Evolutionary conservation across 2,329 filamentous ascomycete genomes (phyloP), one percentile per base, ranked within the genome.

Genomic region (Stagonosporopsis tanaceti): DNA sequence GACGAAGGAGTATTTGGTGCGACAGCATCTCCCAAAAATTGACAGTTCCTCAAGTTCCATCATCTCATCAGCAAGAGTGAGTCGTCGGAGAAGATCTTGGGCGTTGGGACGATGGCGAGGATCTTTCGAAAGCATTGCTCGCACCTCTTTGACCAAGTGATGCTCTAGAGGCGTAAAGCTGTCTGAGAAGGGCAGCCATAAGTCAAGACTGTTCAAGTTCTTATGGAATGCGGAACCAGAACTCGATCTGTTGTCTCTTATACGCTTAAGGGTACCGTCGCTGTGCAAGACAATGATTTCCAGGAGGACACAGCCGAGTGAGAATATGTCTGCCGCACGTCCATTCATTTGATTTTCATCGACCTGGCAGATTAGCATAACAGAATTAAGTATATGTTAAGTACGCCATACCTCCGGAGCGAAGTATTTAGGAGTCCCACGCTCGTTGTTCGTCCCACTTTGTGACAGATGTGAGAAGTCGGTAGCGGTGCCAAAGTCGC

Each of bases 221-320:
- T 15, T 25, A 7, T 47, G 41, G 12, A 46, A 53, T 2, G 34
- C 40, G 1, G 34, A 1, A 5, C 25, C 14, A 2, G 17, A n/a
- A 7, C 1, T 27, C 1, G 34, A 20, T 4, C 14, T 14, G 6
- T 25, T 25, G 24, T 83, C 82, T 2, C 84, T 81, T 51, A 87
- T 84, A 59, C 87, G 85, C 69, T 90, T 89, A 57, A 91, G 76
- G 38, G 89, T 78, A 67, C 55, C 51, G n/a, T 45, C 44, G 8
- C 34, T 6, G 9, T 59, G 48, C 7, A 90, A 86, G 20, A 86
- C 86, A 22, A 92, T 68, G 37, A 92, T 82, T 62, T 93, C 89
- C 7, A 92, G 80, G 59, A 89, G 88, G 50, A 92, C 81, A 70
- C 89, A 90, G 12, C 87, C 89, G 1, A 92, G 80, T 2, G 88